Evolutionary conservation across 768 basidiomycete genomes (phyloP), one percentile per base, ranked within the genome.

Genomic region (Russula abietina): DNA sequence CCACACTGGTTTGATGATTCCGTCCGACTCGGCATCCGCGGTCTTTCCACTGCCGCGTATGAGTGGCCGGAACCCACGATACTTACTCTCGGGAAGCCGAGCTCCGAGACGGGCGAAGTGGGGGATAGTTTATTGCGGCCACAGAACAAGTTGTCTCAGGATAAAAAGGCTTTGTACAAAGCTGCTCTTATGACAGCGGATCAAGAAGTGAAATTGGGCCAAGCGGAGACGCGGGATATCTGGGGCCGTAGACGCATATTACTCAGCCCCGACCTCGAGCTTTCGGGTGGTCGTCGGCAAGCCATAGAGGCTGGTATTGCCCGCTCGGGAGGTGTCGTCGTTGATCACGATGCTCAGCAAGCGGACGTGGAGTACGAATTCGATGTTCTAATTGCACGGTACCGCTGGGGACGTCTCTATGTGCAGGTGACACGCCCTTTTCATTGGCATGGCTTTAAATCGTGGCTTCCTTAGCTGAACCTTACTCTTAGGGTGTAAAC

Each of bases 1-100:
- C 94, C 93, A 0, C 91, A 94, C 65, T 97, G 94, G 93, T 94
- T 94, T 63, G 90, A 94, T 68, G 91, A 93, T 67, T 80, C 80
- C 3, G 79, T 89, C 26, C 78, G 82, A 16, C 75, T 91, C 19
- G 75, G 73, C 7, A 67, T 76, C 24, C 72, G 80, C 14, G 74
- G 74, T 9, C 72, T 89, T 10, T 77, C 81, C 1, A 82, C 85
- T 24, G 68, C 70, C 0, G 75, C 80, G 22, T 92, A 89, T 66
- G 77, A 85, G 64, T 92, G 88, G 86, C 93, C 92, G 0, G 80
- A 90, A 16, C 90, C 89, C 0, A 73, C 74, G 6, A 69, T 88
- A 26, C 73, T 77, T 81, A 59, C 75, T 71, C 38, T 70, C 70
- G 6, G 70, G 67, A 71, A 58, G 60, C 61, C 33, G 68, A 70